Conservation (phyloP, 192 early-diverging fungal genomes). For the Coemansia sp. region DNA sequence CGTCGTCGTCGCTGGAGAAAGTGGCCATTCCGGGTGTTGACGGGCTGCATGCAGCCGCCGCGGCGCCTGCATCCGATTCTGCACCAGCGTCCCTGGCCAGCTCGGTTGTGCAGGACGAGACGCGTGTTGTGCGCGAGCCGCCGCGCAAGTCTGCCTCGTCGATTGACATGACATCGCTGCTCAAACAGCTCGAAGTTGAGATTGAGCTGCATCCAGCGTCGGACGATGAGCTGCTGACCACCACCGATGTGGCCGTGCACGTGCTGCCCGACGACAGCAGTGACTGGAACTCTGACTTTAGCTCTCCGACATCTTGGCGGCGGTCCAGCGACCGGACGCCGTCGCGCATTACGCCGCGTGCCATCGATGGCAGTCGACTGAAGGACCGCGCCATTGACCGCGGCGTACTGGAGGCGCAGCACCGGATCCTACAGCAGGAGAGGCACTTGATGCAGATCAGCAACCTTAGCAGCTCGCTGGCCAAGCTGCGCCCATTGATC, state of each 20-base stretch:
- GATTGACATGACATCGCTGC: conserved; percentile 29
- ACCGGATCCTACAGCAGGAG: conserved; percentile 52
- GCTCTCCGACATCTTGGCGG: conserved; percentile 53
- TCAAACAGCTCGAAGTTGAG: conserved; percentile 29
- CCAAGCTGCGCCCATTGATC: conserved; percentile 47
- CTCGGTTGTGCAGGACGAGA: not conserved
- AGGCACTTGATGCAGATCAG: conserved; percentile 51
- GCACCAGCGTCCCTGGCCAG: conserved; percentile 16
- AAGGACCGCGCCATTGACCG: conserved; percentile 54
- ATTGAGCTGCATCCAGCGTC: conserved; percentile 33
- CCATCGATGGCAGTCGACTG: conserved; percentile 37
- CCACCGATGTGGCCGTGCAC: conserved; percentile 31
- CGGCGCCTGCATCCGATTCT: conserved; percentile 11
- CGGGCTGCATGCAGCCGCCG: conserved; percentile 36
- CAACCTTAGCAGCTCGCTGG: conserved; percentile 38
- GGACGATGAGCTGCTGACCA: conserved; percentile 44
- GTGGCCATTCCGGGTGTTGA: conserved; percentile 41
- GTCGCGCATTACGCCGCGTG: conserved; percentile 26
- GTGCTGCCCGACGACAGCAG: conserved; percentile 53
- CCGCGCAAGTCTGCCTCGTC: conserved; percentile 44
- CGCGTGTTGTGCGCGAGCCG: conserved; percentile 2
- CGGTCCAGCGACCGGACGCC: conserved; percentile 44
- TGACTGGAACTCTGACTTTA: conserved; percentile 59
- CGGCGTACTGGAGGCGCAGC: conserved; percentile 54
- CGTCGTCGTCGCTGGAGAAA: conserved; percentile 30